These are phyloP conservation scores for Cryptosporidium sp. DNA, from an alignment of 169 alveolate genomes.

Conservation along the genomic window DNA sequence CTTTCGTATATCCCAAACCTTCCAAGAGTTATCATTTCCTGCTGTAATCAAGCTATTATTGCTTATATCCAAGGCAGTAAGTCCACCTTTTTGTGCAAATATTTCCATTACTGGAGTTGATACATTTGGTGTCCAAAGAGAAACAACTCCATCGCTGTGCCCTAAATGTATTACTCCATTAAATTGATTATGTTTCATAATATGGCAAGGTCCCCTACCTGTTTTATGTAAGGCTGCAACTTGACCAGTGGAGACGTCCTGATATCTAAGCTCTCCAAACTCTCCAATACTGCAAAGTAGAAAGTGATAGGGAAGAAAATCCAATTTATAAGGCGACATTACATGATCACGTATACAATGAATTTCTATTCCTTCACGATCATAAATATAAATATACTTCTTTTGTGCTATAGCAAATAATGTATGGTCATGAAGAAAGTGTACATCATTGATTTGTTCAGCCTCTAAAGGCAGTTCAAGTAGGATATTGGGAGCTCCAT, in stretches of 20 bases:
- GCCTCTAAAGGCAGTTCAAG: constrained; percentile 62
- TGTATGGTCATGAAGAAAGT: constrained; percentile 91
- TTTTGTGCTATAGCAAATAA: constrained; percentile 95
- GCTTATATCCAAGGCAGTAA: constrained; percentile 80
- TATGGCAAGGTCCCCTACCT: constrained; percentile 90
- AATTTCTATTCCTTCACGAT: constrained; percentile 93
- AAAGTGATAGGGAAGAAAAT: constrained; percentile 93
- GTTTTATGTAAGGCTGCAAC: constrained; percentile 91
- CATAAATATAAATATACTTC: constrained; percentile 92
- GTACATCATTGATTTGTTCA: constrained; percentile 88
- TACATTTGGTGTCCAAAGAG: constrained; percentile 96
- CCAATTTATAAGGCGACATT: constrained; percentile 87
- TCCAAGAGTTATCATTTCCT: constrained; percentile 88
- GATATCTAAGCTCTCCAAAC: constrained; percentile 92
- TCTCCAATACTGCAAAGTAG: constrained; percentile 91
- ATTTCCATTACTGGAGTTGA: constrained; percentile 86
- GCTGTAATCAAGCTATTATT: constrained; percentile 83
- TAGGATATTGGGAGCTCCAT: constrained; percentile 78
- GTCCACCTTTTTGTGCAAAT: constrained; percentile 87
- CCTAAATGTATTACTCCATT: constrained; percentile 94
- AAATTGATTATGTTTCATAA: constrained; percentile 88
- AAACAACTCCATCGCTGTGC: constrained; percentile 92
- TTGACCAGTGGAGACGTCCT: constrained; percentile 93
- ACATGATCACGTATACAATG: constrained; percentile 90
- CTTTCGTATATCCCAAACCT: constrained; percentile 95